phyloP scores from a whole-genome alignment of 352 stramenopile species.

The Phytophthora pseudosyringae region DNA sequence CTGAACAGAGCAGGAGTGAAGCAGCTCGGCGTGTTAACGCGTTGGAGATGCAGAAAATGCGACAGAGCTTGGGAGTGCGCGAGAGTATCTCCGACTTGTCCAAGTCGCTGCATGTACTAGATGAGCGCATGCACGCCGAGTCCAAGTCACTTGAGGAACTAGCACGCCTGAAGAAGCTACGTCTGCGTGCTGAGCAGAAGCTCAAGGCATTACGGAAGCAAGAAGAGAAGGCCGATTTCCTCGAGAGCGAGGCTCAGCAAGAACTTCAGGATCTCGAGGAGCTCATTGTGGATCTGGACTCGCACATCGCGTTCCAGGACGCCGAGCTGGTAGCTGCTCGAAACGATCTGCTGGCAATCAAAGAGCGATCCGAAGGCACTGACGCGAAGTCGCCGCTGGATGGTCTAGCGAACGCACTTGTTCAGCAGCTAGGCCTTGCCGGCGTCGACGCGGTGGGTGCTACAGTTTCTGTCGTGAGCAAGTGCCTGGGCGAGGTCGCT shows the following conservation, averaged over 20 bases:
- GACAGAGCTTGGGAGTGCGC: slow-evolving; percentile 71
- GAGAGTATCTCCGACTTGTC: slow-evolving; percentile 82
- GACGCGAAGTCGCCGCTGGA: slow-evolving; percentile 61
- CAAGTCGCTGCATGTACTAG: slow-evolving; percentile 59
- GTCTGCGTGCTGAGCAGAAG: slow-evolving; percentile 72
- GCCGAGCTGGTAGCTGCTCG: slow-evolving; percentile 60
- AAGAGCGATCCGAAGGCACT: slow-evolving; percentile 39
- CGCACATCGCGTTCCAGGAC: slow-evolving; percentile 86
- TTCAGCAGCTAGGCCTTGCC: slow-evolving; percentile 35
- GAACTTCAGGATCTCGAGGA: slow-evolving; percentile 77
- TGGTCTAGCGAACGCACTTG: slow-evolving; percentile 35
- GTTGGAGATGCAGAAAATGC: slow-evolving; percentile 86
- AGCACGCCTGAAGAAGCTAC: slow-evolving; percentile 71
- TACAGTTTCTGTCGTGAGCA: slow-evolving; percentile 43
- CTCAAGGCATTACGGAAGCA: slow-evolving; percentile 49
- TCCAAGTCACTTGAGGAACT: slow-evolving; percentile 69
- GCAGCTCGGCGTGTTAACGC: slow-evolving; percentile 60
- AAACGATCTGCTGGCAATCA: slow-evolving; percentile 60
- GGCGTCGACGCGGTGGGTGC: slow-evolving; percentile 1
- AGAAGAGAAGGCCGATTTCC: slow-evolving; percentile 58
- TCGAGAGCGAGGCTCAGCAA: slow-evolving; percentile 70
- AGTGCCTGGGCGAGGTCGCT: slow-evolving; percentile 63
- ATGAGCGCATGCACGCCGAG: slow-evolving; percentile 71
- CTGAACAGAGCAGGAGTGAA: slow-evolving; percentile 64
- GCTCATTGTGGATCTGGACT: slow-evolving; percentile 79